Evolutionary conservation across 192 early-diverging fungal genomes (phyloP), one percentile per base, ranked within the genome.

Genomic region (Umbelopsis sp.): DNA sequence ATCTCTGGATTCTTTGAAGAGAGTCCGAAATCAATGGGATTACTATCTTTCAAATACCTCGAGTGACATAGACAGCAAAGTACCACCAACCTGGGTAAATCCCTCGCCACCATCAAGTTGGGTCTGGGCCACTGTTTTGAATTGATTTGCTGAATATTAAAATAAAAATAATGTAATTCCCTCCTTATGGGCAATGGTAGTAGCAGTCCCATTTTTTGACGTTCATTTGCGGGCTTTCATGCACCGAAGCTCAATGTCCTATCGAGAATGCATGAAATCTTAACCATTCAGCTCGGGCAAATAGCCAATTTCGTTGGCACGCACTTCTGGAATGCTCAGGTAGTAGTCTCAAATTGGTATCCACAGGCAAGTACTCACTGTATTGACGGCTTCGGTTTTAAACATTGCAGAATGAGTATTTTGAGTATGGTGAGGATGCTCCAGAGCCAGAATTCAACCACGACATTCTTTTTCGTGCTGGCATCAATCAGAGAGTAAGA

Each of bases 311-410:
- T 88, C 79, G 91, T 94, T 3, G 95, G 94, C 12, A 88, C 94
- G 20, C 96, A 98, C 81, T 95, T 89, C 72, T 98, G 96, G 95
- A 98, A 97, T 77, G 82, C 91, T 20, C 91, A 93, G 84, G 94
- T 91, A 76, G 44, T 45, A 12, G 66, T 62, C 10, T 36, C 59
- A 51, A 7, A 41, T 52, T 56, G 12, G 38, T 1, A 6, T 26
- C 0, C 41, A 62, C 2, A 68, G 45, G 17, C 16, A 51, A 36
- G 34, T 45, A 20, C 65, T 43, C 73, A 12, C 11, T 20, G 56
- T 20, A 34, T n/a, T 62, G 21, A 70, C 70, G 14, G 79, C 65
- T 56, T 72, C 65, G 17, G n/a, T 56, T 50, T 14, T 74, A 53
- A 24, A 45, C 45, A 26, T 68, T 59, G 25, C 65, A 89, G 77